Base-by-base conservation (phyloP, 1,284 basidiomycete species). In the Ustilago vetiveriae region DNA sequence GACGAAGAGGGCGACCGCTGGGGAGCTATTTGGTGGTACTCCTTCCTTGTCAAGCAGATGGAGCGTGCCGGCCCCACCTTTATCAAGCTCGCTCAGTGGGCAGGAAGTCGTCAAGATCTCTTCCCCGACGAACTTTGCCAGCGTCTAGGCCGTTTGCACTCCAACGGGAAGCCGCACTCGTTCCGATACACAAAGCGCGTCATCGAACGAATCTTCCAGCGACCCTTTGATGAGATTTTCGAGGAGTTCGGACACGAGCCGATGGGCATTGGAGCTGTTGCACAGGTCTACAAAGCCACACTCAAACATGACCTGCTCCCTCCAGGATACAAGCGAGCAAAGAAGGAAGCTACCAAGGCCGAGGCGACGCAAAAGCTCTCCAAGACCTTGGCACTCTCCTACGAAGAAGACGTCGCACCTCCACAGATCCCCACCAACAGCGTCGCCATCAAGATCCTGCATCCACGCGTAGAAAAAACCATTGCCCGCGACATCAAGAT, bases 21-120 rank as follows among this genome's bases (percentile, higher is more conserved):
- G 70, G 80, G 80, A 14, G 78, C 80, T 5, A 49, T 77, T 22
- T 96, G 92, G 94, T 99, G 96, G 96, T 98, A 97, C 82, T 86
- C 86, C 17, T 87, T 94, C 60, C 85, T 99, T 8, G 93, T 95
- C 14, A 84, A 85, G 51, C 90, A 90, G 81, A 98, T 98, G 94
- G 90, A 95, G 82, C 85, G 88, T 10, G 95, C 95, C 6, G 96
- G 96, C 1, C 96, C 96, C 4, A 96, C 94, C 0, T 98, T 98
- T 82, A 93, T 93, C 83, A 99, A 99, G 91, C 87, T 98, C 46
- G 92, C 92, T 1, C 96, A 99, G 86, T 99, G 96, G 96, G 96
- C 96, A 1, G 96, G 91, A 6, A 94, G 94, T 24, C 88, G 96
- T 49, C 90, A 90, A 41, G 96, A 99, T 82, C 85, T 99, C 6